Evolutionary conservation across 768 basidiomycete genomes (phyloP).

Genomic region (Hemileccinum impolitum): DNA sequence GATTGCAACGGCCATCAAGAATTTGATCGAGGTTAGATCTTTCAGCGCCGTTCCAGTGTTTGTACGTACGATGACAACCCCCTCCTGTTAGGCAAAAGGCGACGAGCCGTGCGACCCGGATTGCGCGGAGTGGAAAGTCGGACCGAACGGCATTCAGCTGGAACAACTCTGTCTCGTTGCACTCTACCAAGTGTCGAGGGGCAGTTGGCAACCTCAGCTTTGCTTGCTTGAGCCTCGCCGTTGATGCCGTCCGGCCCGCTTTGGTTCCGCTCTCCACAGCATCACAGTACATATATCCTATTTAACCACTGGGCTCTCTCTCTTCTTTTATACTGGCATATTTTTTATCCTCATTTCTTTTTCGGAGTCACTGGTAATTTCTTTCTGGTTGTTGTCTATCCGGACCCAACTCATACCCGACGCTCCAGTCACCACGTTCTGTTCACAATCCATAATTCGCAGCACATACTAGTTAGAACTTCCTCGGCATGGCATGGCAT

Average conservation of each 20-base stretch:
- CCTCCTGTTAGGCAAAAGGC: conserved; percentile 11
- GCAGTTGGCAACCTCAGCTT: conserved; percentile 76
- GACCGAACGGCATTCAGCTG: conserved; percentile 22
- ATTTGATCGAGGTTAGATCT: conserved; percentile 54
- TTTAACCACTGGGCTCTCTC: not conserved
- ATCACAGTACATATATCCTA: not conserved
- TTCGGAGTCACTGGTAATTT: not conserved
- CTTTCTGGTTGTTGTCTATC: not conserved
- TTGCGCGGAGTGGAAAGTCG: conserved; percentile 20
- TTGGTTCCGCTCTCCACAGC: not conserved
- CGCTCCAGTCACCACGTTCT: not conserved
- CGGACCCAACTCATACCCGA: not conserved
- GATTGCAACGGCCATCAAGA: conserved; percentile 64
- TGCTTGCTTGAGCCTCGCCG: conserved; percentile 38
- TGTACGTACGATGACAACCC: conserved; percentile 12
- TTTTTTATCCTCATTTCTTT: not conserved
- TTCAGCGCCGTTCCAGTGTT: too few relatives aligned
- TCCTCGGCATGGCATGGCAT: conserved; percentile 14
- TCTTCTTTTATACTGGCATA: not conserved
- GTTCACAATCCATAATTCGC: not conserved
- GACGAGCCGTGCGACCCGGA: conserved; percentile 9
- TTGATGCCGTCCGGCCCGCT: conserved; percentile 4
- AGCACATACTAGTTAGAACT: conserved; percentile 13
- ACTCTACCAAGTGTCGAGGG: conserved; percentile 74
- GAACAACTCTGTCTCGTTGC: conserved; percentile 53